Percentiles rank a stretch among this genome's conserved stretches.
These are phyloP conservation scores for Balamuthia mandrillaris DNA, from an alignment of 208 protist species.

Conservation along the genomic window DNA sequence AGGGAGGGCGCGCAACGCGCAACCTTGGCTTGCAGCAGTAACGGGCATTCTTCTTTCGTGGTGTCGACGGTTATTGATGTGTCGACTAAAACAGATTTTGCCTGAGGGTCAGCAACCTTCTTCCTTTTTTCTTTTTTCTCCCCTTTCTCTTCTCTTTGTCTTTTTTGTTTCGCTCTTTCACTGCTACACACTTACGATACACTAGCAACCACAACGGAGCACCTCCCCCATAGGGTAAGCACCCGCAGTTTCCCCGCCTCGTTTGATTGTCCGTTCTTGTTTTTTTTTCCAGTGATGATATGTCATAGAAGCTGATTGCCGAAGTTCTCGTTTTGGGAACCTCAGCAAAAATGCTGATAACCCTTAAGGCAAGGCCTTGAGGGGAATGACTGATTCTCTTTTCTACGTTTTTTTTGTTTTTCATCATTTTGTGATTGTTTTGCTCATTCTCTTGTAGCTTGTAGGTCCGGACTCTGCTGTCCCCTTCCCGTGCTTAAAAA, in stretches of 20 bases:
- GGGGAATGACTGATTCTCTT: background rate
- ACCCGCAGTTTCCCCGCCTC: background rate
- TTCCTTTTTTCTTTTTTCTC: background rate
- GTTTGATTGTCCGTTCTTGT: background rate
- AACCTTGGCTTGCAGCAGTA: background rate
- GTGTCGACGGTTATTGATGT: too few species aligned
- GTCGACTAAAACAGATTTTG: too few species aligned
- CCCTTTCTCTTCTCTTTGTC: too few species aligned
- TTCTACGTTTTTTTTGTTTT: background rate
- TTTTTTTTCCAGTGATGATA: background rate
- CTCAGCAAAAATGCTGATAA: background rate
- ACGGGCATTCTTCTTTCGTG: too few species aligned
- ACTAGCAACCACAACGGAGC: too few species aligned
- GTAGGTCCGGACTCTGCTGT: background rate
- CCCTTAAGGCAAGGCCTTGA: conserved; percentile 29
- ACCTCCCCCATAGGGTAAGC: background rate
- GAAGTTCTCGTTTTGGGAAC: background rate
- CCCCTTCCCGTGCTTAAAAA: background rate
- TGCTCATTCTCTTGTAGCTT: background rate
- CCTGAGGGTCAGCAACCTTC: background rate
- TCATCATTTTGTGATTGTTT: background rate
- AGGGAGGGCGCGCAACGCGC: background rate
- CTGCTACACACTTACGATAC: too few species aligned
- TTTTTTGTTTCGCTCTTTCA: too few species aligned
- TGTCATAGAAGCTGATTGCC: conserved; percentile 28